These are phyloP conservation scores for Ilyonectria destructans DNA, from an alignment of 2,329 filamentous ascomycete genomes.

Conservation along the genomic window DNA sequence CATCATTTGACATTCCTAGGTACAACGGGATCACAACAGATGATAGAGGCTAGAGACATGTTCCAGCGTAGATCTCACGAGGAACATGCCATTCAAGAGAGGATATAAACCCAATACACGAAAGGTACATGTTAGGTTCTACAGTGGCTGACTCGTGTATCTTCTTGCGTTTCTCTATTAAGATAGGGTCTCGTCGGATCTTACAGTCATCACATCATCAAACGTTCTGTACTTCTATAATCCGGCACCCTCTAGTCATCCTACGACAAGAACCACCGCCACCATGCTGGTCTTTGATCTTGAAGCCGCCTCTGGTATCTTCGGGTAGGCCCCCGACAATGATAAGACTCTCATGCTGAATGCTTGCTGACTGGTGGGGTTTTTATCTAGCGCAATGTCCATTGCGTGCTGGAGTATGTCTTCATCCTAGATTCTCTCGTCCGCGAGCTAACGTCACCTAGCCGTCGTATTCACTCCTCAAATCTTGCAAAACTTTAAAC, in stretches of 20 bases:
- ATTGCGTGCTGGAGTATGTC: constrained; percentile 87
- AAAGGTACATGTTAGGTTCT: no score
- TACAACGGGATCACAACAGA: no score
- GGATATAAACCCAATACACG: no score
- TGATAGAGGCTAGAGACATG: no score
- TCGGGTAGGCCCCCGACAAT: constrained; percentile 73
- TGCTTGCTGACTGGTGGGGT: constrained; percentile 31
- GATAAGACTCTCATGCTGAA: constrained; percentile 9
- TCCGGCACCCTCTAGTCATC: constrained; percentile 60
- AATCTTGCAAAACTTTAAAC: constrained; percentile 94
- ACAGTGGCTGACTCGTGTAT: no score
- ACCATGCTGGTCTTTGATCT: constrained; percentile 79
- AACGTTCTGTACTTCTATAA: constrained; percentile 53
- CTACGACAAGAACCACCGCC: neutral
- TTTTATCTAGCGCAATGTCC: constrained; percentile 81
- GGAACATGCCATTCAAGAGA: no score
- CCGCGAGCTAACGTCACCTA: constrained; percentile 42
- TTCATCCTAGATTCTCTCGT: constrained; percentile 3
- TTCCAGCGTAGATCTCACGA: no score
- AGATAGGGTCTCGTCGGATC: constrained; percentile 28
- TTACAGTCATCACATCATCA: constrained; percentile 58
- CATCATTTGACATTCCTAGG: no score
- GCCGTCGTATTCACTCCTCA: constrained; percentile 98
- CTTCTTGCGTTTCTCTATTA: neutral
- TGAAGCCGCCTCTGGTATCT: constrained; percentile 93